These are phyloP conservation scores for Streptanthus diversifolius DNA, from an alignment of 345 rosid species.

Conservation along the genomic window DNA sequence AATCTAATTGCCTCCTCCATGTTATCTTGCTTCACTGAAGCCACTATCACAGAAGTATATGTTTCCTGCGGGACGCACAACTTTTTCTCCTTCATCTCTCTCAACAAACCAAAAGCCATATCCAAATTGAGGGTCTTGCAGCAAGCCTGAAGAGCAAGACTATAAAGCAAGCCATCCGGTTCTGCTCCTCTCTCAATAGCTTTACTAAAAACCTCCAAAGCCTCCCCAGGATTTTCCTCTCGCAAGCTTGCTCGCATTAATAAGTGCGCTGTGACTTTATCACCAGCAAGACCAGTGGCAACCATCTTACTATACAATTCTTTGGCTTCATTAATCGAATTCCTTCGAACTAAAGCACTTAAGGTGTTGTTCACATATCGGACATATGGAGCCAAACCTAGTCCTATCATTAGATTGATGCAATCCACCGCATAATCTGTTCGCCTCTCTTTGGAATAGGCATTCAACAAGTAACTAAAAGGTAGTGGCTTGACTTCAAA, in stretches of 20 bases:
- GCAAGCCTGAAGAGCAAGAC: slow-evolving; percentile 45
- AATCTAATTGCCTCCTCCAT: slow-evolving; percentile 58
- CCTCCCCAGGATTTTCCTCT: slow-evolving; percentile 50
- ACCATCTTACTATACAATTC: slow-evolving; percentile 51
- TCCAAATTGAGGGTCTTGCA: slow-evolving; percentile 41
- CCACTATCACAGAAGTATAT: slow-evolving; percentile 48
- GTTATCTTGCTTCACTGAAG: slow-evolving; percentile 58
- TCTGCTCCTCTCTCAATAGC: slow-evolving; percentile 47
- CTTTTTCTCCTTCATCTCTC: slow-evolving; percentile 55
- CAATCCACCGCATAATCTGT: slow-evolving; percentile 45
- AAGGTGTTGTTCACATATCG: slow-evolving; percentile 41
- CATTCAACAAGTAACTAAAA: slow-evolving; percentile 57
- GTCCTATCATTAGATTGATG: slow-evolving; percentile 44
- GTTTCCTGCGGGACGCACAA: slow-evolving; percentile 44
- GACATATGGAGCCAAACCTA: slow-evolving; percentile 34
- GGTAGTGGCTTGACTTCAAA: slow-evolving; percentile 44
- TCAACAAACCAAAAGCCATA: slow-evolving; percentile 47
- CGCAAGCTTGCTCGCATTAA: slow-evolving; percentile 58
- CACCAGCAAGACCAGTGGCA: slow-evolving; percentile 43
- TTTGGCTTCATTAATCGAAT: slow-evolving; percentile 41
- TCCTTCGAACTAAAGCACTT: slow-evolving; percentile 42
- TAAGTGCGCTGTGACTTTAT: slow-evolving; percentile 37
- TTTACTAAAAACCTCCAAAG: slow-evolving; percentile 39
- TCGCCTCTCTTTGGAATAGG: slow-evolving; percentile 43
- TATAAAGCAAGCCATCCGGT: slow-evolving; percentile 47